Percentiles rank a stretch among this genome's conserved stretches.
phyloP scores from a whole-genome alignment of 257 asterid species.

The Solanum raphanifolium region DNA sequence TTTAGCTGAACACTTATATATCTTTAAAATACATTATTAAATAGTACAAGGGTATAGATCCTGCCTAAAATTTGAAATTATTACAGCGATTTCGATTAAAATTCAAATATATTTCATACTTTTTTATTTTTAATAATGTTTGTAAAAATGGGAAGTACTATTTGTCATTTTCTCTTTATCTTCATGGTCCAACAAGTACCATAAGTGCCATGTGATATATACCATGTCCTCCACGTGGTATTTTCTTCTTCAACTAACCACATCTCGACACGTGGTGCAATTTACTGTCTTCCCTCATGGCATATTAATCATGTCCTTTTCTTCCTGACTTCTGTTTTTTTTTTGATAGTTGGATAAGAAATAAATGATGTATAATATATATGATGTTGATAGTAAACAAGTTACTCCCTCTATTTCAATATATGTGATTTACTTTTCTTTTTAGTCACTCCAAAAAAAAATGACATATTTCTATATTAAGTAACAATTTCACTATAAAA shows the following conservation, averaged over 20 bases:
- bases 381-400: no score
- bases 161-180: not conserved
- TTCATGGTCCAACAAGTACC: conserved; percentile 3
- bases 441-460: no score
- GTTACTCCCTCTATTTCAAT: no score
- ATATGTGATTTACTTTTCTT: no score
- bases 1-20: no score
- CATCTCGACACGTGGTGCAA: not conserved
- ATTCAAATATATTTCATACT: no score
- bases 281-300: not conserved
- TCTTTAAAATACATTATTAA: no score
- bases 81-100: no score
- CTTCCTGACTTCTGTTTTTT: not conserved
- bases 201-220: not conserved
- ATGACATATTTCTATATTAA: no score
- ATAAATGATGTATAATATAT: no score
- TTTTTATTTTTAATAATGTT: not conserved
- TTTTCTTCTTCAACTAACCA: not conserved
- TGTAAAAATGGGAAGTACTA: not conserved
- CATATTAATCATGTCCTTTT: not conserved
- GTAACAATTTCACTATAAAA: no score
- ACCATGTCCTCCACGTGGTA: not conserved
- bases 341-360: not conserved
- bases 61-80: accelerated
- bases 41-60: accelerated